Percentiles rank a stretch among this genome's conserved stretches.
These are phyloP conservation scores for Tuber borchii DNA, from an alignment of 495 filamentous ascomycete species.

Conservation along the genomic window DNA sequence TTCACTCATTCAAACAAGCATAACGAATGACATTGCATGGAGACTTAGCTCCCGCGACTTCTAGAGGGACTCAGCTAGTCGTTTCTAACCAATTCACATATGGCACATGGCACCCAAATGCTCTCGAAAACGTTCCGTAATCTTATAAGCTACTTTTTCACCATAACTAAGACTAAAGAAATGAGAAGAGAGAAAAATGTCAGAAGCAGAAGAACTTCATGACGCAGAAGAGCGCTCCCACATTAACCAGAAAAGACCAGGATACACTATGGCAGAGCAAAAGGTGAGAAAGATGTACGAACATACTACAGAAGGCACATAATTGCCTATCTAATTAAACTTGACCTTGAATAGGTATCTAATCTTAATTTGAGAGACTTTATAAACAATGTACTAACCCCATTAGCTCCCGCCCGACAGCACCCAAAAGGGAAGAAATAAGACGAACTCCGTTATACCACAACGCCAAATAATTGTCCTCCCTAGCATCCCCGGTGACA, in stretches of 20 bases:
- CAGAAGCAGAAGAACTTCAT: not conserved
- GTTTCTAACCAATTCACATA: not conserved
- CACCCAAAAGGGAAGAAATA: not conserved
- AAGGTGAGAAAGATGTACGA: not conserved
- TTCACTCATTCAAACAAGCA: not conserved
- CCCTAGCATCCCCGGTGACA: conserved; percentile 27
- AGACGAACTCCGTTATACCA: conserved; percentile 53
- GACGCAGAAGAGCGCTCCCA: not conserved
- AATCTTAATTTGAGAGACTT: conserved; percentile 68
- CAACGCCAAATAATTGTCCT: conserved; percentile 41
- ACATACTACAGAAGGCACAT: not conserved
- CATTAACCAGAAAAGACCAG: not conserved
- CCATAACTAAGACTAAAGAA: not conserved
- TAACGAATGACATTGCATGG: not conserved
- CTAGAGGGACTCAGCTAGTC: not conserved
- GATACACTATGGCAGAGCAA: no score
- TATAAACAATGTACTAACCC: conserved; percentile 65
- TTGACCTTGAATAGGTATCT: conserved; percentile 67
- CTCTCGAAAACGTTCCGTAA: not conserved
- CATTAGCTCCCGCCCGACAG: conserved; percentile 5
- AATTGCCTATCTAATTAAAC: conserved; percentile 40
- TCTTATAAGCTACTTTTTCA: not conserved
- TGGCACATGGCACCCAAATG: not conserved
- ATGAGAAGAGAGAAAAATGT: not conserved
- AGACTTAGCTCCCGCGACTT: not conserved